Percentiles rank a stretch among this genome's conserved stretches.
Conservation (phyloP, 768 basidiomycete species). For the Macrolepiota dolichaula region DNA sequence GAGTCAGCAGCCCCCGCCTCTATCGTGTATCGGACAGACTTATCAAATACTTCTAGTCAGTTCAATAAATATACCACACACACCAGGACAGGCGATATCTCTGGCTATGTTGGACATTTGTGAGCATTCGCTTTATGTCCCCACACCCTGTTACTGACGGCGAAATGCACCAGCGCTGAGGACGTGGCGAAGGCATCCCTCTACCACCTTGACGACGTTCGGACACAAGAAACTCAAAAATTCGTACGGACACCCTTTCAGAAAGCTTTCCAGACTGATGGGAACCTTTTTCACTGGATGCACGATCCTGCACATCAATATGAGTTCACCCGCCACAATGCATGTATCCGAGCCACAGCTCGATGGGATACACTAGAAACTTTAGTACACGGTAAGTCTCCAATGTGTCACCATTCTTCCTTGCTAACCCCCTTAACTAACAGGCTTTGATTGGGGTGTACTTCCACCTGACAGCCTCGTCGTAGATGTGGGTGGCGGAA, state of each 20-base stretch:
- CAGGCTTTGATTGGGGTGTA: conserved; percentile 61
- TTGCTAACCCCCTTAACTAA: neutral
- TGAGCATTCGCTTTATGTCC: neutral
- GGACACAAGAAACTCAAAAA: neutral
- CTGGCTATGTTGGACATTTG: conserved; percentile 8
- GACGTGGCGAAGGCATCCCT: conserved; percentile 4
- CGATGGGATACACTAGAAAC: conserved; percentile 3
- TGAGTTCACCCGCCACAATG: conserved; percentile 6
- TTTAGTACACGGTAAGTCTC: neutral
- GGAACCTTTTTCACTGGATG: conserved; percentile 9
- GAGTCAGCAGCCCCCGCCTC: neutral
- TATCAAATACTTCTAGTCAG: neutral
- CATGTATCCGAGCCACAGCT: conserved; percentile 7
- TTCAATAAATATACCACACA: neutral
- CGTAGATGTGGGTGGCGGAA: conserved; percentile 72
- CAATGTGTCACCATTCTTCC: neutral
- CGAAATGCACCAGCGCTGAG: neutral
- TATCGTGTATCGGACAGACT: neutral
- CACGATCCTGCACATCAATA: conserved; percentile 4
- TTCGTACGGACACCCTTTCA: conserved; percentile 2
- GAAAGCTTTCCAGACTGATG: neutral
- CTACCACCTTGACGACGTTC: conserved; percentile 9
- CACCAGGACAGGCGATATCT: neutral
- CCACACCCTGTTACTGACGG: neutral
- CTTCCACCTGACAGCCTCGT: conserved; percentile 50